These are phyloP conservation scores for Nannochloris sp. DNA, from an alignment of 139 green algal genomes.

Conservation along the genomic window DNA sequence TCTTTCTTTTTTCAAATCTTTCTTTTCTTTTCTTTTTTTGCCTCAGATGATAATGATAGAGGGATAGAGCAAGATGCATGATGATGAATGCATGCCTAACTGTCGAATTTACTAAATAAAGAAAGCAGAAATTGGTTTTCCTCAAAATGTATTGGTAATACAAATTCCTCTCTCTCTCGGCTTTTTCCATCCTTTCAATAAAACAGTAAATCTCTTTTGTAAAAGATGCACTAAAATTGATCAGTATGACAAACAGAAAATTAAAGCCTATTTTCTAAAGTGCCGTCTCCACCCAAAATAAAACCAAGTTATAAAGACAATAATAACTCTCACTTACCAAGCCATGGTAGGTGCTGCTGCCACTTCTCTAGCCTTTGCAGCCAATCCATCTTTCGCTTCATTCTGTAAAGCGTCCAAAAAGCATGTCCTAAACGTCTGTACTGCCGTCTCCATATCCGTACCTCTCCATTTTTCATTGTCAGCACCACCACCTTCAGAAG, in stretches of 20 bases:
- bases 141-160: not conserved
- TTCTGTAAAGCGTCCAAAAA: conserved; percentile 35
- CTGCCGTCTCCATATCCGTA: conserved; percentile 22
- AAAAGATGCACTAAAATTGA: too few relatives aligned
- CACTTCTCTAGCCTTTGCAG: not conserved
- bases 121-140: not conserved
- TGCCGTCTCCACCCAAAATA: too few relatives aligned
- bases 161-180: not conserved
- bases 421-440: conserved; percentile 27
- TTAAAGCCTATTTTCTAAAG: too few relatives aligned
- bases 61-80: too few relatives aligned
- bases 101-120: not conserved
- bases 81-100: not conserved
- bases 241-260: too few relatives aligned
- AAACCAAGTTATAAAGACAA: too few relatives aligned
- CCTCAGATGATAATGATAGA: too few relatives aligned
- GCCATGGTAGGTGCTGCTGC: conserved; percentile 12
- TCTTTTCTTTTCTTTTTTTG: too few relatives aligned
- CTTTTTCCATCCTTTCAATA: too few relatives aligned
- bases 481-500: not conserved
- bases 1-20: too few relatives aligned
- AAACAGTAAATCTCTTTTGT: not conserved
- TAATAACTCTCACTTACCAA: too few relatives aligned
- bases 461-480: conserved; percentile 30
- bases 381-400: conserved; percentile 17